These are phyloP conservation scores for Edaphochlamys debaryana DNA, from an alignment of 139 green algal species.

Conservation along the genomic window DNA sequence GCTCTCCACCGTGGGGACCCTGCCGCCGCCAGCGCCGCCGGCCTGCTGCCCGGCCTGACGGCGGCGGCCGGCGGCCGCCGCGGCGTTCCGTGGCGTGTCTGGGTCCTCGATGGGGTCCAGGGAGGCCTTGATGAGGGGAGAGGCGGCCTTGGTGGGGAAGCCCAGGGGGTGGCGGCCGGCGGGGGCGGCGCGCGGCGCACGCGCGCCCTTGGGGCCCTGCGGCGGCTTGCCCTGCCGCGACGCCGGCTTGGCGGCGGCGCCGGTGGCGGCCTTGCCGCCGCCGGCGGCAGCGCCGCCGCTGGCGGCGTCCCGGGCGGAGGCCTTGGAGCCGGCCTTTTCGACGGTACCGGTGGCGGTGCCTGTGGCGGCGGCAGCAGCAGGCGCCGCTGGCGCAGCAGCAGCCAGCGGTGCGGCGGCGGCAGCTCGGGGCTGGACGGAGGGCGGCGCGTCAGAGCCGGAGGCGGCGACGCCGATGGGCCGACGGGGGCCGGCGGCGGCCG, in stretches of 20 bases:
- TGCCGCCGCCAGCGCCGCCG: neutral
- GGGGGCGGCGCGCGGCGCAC: neutral
- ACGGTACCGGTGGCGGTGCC: neutral
- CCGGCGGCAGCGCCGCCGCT: neutral
- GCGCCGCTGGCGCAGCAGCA: no score
- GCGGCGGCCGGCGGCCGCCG: neutral
- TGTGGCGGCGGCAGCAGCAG: no score
- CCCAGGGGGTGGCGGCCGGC: neutral
- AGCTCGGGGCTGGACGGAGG: no score
- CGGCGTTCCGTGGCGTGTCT: neutral
- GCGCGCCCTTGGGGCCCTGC: no score
- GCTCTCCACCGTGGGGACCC: neutral
- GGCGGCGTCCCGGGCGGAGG: neutral
- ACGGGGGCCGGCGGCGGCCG: neutral
- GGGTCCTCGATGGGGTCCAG: constrained; percentile 38
- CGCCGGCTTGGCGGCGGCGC: neutral
- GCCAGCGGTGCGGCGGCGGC: no score
- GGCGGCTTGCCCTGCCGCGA: no score
- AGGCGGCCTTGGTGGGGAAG: neutral
- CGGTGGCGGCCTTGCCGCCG: no score
- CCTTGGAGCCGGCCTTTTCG: neutral
- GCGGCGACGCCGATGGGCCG: no score
- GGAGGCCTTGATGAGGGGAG: neutral
- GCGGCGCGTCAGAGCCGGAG: no score
- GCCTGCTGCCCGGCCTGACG: neutral